phyloP scores from a whole-genome alignment of 1,284 basidiomycete genomes.

The Marasmius tenuissimus region DNA sequence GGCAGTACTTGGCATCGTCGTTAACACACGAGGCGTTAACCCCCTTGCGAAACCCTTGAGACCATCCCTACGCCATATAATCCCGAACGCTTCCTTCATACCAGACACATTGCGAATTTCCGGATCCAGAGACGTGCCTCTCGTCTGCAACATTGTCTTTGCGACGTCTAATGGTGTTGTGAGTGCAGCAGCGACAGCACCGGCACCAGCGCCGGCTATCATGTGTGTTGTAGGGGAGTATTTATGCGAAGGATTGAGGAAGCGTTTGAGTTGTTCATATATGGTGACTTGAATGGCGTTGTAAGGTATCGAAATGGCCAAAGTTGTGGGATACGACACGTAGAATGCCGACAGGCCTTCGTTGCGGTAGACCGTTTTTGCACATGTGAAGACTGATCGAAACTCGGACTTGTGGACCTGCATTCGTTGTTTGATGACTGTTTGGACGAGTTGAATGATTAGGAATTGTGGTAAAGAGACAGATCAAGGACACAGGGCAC shows the following conservation, averaged over 20 bases:
- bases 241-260: slow-evolving; percentile 82
- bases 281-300: slow-evolving; percentile 97
- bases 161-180: slow-evolving; percentile 99
- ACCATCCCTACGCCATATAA: slow-evolving; percentile 89
- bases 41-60: slow-evolving; percentile 86
- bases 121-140: slow-evolving; percentile 80
- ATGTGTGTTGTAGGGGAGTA: slow-evolving; percentile 95
- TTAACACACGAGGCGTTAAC: slow-evolving; percentile 88
- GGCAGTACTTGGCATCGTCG: slow-evolving; percentile 97
- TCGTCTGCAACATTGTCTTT: slow-evolving; percentile 95
- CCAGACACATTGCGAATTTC: slow-evolving; percentile 85
- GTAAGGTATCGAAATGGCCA: slow-evolving; percentile 97
- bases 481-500: slow-evolving; percentile 25
- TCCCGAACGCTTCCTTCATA: slow-evolving; percentile 86
- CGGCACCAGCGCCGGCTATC: slow-evolving; percentile 88
- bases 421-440: slow-evolving; percentile 99
- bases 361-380: slow-evolving; percentile 77
- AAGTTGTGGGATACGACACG: slow-evolving; percentile 97
- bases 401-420: slow-evolving; percentile 93
- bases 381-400: slow-evolving; percentile 82
- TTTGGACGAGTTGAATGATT: slow-evolving; percentile 14
- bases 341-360: slow-evolving; percentile 96
- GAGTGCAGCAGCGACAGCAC: slow-evolving; percentile 92
- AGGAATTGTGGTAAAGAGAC: slow-evolving; percentile 1
- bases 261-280: slow-evolving; percentile 91